Base-by-base conservation (phyloP, 208 protist species). In the Leishmania tarentolae region DNA sequence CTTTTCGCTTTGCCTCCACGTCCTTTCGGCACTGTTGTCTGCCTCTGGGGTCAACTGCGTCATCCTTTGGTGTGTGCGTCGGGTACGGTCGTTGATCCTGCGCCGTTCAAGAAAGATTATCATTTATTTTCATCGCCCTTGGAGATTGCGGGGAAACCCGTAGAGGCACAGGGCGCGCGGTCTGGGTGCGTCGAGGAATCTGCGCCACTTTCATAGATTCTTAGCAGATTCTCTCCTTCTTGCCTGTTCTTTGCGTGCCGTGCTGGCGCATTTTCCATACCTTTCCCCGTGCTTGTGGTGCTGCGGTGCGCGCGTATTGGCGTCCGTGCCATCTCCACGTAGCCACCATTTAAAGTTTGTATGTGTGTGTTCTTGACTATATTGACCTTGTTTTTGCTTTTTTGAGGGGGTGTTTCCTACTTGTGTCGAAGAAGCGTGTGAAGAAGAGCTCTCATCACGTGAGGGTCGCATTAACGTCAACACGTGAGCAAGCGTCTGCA, bases 51-150 rank as follows among this genome's bases (percentile, higher is more conserved):
- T 66, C 15, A 37, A 9, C n/a, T 46, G 46, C 42, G 13, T 35
- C 46, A 46, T 66, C 11, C 17, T 21, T 68, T 47, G 44, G 13
- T 24, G 28, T 35, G 52, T 77, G 40, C 28, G 19, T 50, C 37
- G 13, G 35, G 13, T 52, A 35, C 8, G 50, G 74, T 68, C 5
- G 40, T 19, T 15, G 37, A 66, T 42, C 74, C 21, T 35, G 5
- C 40, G 50, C 28, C 66, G 37, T 80, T 42, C 42, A 21, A 69
- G 80, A 44, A 35, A 4, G 47, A 6, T 56, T 28, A 70, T 57
- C 66, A 17, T 19, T 69, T 79, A 11, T 73, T 74, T 82, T 86
- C 69, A 15, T 73, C 28, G 61, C 4, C 37, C 44, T 35, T 50
- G 8, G 78, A 21, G 70, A 37, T 73, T 11, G 69, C 40, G 8